A percentile compares a stretch with the other conserved stretches of the same genome.
Evolutionary conservation across 1,139 yeast genomes (phyloP).

Genomic region (Zygoascus hellenicus): DNA sequence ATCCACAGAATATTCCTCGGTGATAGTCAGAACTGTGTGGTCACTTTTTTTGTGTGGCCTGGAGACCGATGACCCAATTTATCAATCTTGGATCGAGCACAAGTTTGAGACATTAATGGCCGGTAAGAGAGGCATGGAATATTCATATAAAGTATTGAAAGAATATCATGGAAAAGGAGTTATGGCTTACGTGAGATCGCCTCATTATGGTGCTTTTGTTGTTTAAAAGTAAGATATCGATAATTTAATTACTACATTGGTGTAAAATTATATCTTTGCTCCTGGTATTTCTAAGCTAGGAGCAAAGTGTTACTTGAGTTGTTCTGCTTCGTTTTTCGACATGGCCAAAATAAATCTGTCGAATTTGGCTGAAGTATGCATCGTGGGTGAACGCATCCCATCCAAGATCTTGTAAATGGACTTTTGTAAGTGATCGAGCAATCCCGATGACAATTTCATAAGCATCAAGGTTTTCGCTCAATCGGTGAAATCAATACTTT

Average conservation of each 20-base stretch:
- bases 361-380: no score
- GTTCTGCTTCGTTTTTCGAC: background rate
- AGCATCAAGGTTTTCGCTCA: no score
- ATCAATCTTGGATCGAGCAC: conserved; percentile 1
- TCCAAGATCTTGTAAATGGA: no score
- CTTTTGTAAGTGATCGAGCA: no score
- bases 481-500: no score
- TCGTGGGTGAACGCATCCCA: no score
- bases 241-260: no score
- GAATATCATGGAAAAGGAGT: background rate
- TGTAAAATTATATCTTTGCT: no score
- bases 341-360: background rate
- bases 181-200: background rate
- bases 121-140: background rate
- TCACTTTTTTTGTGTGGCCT: background rate
- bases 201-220: background rate
- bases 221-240: background rate
- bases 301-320: background rate
- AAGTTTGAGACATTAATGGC: background rate
- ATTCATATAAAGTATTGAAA: background rate
- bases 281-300: no score
- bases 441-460: no score
- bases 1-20: background rate
- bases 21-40: background rate
- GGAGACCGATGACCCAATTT: conserved; percentile 1